Evolutionary conservation across 495 filamentous ascomycete species (phyloP), one percentile per base, ranked within the genome.

Genomic region (Paragyromitra xinjiangensis): DNA sequence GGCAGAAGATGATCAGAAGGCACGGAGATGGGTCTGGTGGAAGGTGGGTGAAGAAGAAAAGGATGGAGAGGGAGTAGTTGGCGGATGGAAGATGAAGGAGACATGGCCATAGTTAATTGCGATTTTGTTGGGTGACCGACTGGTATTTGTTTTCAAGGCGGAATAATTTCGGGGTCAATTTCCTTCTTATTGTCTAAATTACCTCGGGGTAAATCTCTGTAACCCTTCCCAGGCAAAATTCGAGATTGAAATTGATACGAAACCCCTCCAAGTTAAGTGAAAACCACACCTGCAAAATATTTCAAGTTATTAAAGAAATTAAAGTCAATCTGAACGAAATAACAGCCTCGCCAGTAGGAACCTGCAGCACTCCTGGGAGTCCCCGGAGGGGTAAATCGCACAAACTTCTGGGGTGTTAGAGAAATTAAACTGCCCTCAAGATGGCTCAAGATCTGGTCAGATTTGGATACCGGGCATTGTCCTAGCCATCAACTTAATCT

Each of bases 71-170:
- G 86, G 84, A 1, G 81, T 86, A 73, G 82, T 83, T 19, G 84
- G 85, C 53, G 86, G 86, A 75, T 97, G 95, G 95, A 89, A 88
- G 81, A 88, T 88, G 78, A 87, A 89, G 59, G 94, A 98, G 84
- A 82, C 93, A 56, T 97, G 94, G 94, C 94, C 94, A 16, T 95
- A 83, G 29, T 26, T n/a, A 62, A 50, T 50, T 29, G 9, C 50
- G 16, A 22, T 14, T n/a, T 26, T 14, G 12, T 34, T 68, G 26
- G 14, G n/a, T 29, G 22, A 64, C 6, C 24, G 29, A 29, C 22
- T 19, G 6, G 24, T 6, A 8, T 14, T 8, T 40, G 14, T 40
- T 26, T 16, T 62, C 14, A n/a, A n/a, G 19, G 87, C 2, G 3
- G 29, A 34, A 34, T 34, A 34, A 34, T 34, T 34, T 34, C 29